Evolutionary conservation across 768 basidiomycete genomes (phyloP).

Genomic region (Boletus rubescentipes): DNA sequence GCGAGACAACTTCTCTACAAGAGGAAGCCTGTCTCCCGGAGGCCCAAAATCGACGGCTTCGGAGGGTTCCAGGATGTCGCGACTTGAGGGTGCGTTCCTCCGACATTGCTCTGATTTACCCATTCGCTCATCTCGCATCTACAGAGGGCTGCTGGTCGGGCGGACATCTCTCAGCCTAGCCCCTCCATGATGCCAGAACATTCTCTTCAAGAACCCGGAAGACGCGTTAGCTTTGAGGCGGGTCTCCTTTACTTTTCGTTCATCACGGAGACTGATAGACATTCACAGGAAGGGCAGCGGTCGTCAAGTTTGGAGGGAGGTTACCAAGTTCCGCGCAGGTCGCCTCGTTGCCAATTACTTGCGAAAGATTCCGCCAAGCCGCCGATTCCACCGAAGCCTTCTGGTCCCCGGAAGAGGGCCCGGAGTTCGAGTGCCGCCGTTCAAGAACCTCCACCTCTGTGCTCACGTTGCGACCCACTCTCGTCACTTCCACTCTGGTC

Average conservation of each 20-base stretch:
- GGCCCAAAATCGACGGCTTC: background rate
- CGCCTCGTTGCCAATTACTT: background rate
- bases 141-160: background rate
- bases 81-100: slow-evolving; percentile 1
- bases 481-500: slow-evolving; percentile 10
- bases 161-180: background rate
- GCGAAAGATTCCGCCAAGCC: background rate
- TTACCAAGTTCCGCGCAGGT: background rate
- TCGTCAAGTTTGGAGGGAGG: background rate
- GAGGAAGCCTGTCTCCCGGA: background rate
- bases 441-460: background rate
- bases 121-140: background rate
- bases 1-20: background rate
- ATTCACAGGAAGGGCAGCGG: background rate
- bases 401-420: background rate
- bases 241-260: background rate
- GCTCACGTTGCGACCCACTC: slow-evolving; percentile 3
- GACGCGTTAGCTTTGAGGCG: background rate
- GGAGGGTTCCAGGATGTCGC: slow-evolving; percentile 5
- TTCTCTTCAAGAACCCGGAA: background rate
- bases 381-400: slow-evolving; percentile 3
- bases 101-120: background rate
- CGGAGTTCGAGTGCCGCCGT: background rate
- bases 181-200: background rate
- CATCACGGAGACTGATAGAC: background rate